A percentile compares a stretch with the other conserved stretches of the same genome.
These are phyloP conservation scores for Cladobotryum mycophilum DNA, from an alignment of 2,329 filamentous ascomycete species.

Conservation along the genomic window DNA sequence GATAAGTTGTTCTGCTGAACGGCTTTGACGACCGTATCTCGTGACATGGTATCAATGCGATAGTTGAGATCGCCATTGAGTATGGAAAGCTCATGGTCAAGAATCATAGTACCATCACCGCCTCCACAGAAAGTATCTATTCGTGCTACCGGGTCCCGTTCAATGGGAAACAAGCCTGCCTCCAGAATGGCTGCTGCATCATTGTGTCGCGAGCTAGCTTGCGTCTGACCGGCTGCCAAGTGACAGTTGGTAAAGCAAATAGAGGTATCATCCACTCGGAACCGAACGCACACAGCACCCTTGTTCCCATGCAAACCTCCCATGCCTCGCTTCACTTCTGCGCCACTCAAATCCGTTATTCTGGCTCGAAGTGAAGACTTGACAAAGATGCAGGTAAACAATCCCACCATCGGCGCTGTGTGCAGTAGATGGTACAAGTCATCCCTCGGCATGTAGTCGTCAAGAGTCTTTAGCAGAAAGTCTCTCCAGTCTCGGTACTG, in stretches of 20 bases:
- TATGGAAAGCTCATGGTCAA: conserved; percentile 97
- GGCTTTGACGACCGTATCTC: conserved; percentile 83
- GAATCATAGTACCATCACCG: conserved; percentile 90
- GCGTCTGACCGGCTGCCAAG: conserved; percentile 85
- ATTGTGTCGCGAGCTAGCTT: conserved; percentile 85
- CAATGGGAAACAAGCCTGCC: conserved; percentile 63
- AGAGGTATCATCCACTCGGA: conserved; percentile 87
- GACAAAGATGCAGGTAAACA: conserved; percentile 95
- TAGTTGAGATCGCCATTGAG: conserved; percentile 97
- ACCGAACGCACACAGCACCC: conserved; percentile 86
- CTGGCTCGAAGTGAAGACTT: conserved; percentile 70
- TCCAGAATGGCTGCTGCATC: conserved; percentile 89
- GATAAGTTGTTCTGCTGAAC: conserved; percentile 73
- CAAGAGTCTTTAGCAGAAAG: conserved; percentile 73
- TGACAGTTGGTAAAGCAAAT: conserved; percentile 97
- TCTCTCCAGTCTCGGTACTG: conserved; percentile 97
- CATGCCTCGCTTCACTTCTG: conserved; percentile 93
- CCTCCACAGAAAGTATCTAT: conserved; percentile 80
- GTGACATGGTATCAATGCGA: conserved; percentile 93
- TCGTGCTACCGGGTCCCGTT: conserved; percentile 60
- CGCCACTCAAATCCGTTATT: conserved; percentile 69
- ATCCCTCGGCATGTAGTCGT: conserved; percentile 72
- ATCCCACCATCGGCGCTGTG: conserved; percentile 77
- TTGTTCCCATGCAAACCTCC: conserved; percentile 95
- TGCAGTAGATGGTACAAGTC: conserved; percentile 81